A percentile compares a stretch with the other conserved stretches of the same genome.
phyloP scores from a whole-genome alignment of 208 protist species.

The Leishmania aethiopica region DNA sequence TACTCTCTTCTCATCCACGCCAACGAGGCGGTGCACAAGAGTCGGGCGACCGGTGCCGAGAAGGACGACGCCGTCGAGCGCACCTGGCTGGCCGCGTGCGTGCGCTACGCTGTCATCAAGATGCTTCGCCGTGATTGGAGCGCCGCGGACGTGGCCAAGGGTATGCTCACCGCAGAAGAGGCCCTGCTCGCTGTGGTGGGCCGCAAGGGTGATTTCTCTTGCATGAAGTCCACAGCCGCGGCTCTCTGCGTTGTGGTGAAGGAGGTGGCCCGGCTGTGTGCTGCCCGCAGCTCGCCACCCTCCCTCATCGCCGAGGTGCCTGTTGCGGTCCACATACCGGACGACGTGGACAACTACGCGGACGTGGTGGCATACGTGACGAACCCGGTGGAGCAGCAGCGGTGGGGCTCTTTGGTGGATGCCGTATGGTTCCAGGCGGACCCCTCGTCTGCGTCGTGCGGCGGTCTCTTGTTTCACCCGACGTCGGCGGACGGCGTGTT shows the following conservation, averaged over 20 bases:
- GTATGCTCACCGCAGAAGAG: slow-evolving; percentile 23
- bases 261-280: slow-evolving; percentile 30
- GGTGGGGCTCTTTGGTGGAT: slow-evolving; percentile 68
- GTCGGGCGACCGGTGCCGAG: background rate
- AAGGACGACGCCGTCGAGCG: slow-evolving; percentile 11
- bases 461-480: slow-evolving; percentile 46
- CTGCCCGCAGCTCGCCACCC: slow-evolving; percentile 7
- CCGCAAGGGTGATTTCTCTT: slow-evolving; percentile 1
- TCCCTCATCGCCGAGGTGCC: slow-evolving; percentile 29
- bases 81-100: slow-evolving; percentile 31
- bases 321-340: slow-evolving; percentile 34
- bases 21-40: slow-evolving; percentile 4
- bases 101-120: slow-evolving; percentile 42
- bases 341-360: slow-evolving; percentile 29
- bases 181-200: slow-evolving; percentile 20
- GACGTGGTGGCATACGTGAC: slow-evolving; percentile 32
- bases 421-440: slow-evolving; percentile 80
- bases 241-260: slow-evolving; percentile 37
- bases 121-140: slow-evolving; percentile 35
- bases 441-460: slow-evolving; percentile 42
- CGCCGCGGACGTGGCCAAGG: slow-evolving; percentile 8
- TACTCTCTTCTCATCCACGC: slow-evolving; percentile 2
- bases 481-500: slow-evolving; percentile 13
- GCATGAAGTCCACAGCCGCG: slow-evolving; percentile 18
- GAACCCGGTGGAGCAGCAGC: slow-evolving; percentile 41